A percentile compares a stretch with the other conserved stretches of the same genome.
Conservation (phyloP, 441 rosid species). For the Erodium texanum region DNA sequence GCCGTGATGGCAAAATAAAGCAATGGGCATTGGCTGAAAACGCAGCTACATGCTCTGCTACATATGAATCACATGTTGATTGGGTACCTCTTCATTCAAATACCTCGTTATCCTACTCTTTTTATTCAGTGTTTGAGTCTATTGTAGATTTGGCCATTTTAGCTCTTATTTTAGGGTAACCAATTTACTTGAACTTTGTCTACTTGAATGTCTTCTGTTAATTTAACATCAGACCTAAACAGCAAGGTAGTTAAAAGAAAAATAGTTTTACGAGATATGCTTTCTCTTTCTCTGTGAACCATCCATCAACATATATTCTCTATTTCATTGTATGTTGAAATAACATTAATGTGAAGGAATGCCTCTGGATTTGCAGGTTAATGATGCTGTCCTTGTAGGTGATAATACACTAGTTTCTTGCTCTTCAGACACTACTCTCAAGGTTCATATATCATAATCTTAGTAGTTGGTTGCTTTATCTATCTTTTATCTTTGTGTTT, state of each 20-base stretch:
- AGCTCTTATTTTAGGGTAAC: not conserved
- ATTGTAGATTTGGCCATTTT: not conserved
- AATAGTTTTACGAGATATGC: too few relatives aligned
- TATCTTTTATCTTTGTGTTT: conserved; percentile 17
- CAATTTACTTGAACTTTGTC: not conserved
- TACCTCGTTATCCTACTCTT: conserved; percentile 12
- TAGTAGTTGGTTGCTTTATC: conserved; percentile 10
- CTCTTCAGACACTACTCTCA: conserved; percentile 90
- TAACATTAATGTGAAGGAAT: not conserved
- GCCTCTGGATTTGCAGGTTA: conserved; percentile 51
- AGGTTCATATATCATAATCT: conserved; percentile 39
- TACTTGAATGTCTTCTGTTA: not conserved
- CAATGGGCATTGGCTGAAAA: conserved; percentile 78
- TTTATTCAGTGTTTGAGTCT: not conserved
- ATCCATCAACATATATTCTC: not conserved
- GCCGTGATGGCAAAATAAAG: conserved; percentile 98
- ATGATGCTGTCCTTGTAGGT: conserved; percentile 77
- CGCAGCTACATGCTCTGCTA: conserved; percentile 72
- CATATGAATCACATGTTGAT: conserved; percentile 97
- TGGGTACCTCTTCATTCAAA: conserved; percentile 50
- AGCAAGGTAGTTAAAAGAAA: too few relatives aligned
- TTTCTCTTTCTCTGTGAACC: too few relatives aligned
- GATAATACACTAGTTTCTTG: conserved; percentile 90
- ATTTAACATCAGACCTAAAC: too few relatives aligned
- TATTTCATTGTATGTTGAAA: not conserved